Conservation (phyloP, 1,284 basidiomycete species). For the Caloboletus inedulis region DNA sequence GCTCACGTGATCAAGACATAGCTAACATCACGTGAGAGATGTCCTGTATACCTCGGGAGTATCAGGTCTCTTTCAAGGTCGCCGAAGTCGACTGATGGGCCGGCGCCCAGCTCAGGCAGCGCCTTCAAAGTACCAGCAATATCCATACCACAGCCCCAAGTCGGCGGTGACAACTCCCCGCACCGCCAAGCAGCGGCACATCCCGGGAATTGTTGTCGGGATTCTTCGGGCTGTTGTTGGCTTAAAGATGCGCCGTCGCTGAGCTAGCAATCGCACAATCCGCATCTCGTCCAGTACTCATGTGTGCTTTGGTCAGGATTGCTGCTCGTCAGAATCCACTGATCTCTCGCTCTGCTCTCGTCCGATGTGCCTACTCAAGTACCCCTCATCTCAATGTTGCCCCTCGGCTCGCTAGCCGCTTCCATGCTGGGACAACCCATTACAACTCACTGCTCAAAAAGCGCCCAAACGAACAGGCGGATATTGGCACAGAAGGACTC, state of each 20-base stretch:
- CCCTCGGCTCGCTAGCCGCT: slow-evolving; percentile 9
- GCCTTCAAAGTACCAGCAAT: neutral
- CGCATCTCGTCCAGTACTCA: slow-evolving; percentile 9
- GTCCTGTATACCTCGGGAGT: too few species aligned
- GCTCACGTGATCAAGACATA: neutral
- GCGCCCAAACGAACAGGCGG: slow-evolving; percentile 21
- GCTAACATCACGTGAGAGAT: slow-evolving; percentile 1
- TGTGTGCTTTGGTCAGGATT: slow-evolving; percentile 24
- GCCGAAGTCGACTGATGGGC: too few species aligned
- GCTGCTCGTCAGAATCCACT: slow-evolving; percentile 10
- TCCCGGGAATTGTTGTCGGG: slow-evolving; percentile 26
- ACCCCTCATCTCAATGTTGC: slow-evolving; percentile 5
- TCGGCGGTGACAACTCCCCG: neutral
- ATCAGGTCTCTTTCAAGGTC: neutral
- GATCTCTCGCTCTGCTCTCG: slow-evolving; percentile 12
- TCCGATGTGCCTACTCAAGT: neutral
- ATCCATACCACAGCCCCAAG: slow-evolving; percentile 1
- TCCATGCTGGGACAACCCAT: slow-evolving; percentile 27
- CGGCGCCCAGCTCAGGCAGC: neutral
- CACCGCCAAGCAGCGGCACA: slow-evolving; percentile 17
- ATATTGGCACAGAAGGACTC: slow-evolving; percentile 30
- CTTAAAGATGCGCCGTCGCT: slow-evolving; percentile 22
- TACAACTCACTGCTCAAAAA: slow-evolving; percentile 27
- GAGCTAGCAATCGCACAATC: neutral
- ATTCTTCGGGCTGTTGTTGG: slow-evolving; percentile 16